Evolutionary conservation across 176 grass and related monocot species (phyloP).

Genomic region (Zoysia pacifica): DNA sequence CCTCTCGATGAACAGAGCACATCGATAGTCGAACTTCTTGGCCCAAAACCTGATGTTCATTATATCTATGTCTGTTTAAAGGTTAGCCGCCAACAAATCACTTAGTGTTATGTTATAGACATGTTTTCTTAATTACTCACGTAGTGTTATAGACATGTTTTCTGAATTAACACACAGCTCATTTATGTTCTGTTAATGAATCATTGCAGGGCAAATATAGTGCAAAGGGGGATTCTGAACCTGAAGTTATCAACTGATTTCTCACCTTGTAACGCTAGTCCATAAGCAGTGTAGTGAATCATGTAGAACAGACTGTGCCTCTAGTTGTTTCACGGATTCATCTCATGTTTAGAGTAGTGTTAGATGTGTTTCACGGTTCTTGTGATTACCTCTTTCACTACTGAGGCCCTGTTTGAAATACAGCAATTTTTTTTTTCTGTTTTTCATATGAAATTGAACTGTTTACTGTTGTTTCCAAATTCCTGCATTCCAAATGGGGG

Average conservation of each 20-base stretch:
- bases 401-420: too few species aligned
- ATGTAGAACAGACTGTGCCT: conserved; percentile 42
- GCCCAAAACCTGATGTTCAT: conserved; percentile 84
- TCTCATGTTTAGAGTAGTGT: not conserved
- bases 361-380: not conserved
- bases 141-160: not conserved
- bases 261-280: conserved; percentile 16
- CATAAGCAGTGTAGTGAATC: conserved; percentile 47
- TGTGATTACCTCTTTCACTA: conserved; percentile 13
- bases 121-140: not conserved
- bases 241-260: conserved; percentile 15
- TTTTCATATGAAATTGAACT: too few species aligned
- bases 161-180: conserved; percentile 10
- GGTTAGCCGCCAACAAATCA: conserved; percentile 37
- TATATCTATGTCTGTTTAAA: conserved; percentile 95
- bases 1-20: conserved; percentile 61
- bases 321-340: not conserved
- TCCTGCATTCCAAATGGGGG: too few species aligned
- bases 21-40: conserved; percentile 55
- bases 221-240: not conserved
- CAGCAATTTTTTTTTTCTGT: too few species aligned
- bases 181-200: not conserved
- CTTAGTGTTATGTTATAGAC: not conserved
- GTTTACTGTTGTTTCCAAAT: too few species aligned
- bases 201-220: conserved; percentile 10